Evolutionary conservation across 352 stramenopile species (phyloP).

Genomic region (Phytopythium oedochilum): DNA sequence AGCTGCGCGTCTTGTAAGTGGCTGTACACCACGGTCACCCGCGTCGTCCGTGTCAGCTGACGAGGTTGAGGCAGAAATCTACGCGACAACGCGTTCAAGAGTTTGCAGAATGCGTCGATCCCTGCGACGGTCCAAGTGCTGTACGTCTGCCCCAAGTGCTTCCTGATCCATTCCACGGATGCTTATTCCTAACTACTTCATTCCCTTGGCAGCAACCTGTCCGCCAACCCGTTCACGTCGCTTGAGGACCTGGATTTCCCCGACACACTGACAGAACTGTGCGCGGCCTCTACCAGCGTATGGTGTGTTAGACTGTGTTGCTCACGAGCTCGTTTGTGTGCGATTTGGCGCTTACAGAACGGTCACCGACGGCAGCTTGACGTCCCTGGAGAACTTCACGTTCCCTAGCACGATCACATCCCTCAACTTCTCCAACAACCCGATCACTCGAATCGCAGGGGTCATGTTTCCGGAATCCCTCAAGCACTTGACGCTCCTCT

Average conservation of each 20-base stretch:
- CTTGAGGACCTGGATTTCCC: conserved; percentile 18
- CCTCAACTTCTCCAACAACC: conserved; percentile 33
- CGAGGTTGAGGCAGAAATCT: not conserved
- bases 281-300: not conserved
- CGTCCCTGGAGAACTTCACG: conserved; percentile 22
- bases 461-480: conserved; percentile 31
- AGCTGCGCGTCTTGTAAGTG: conserved; percentile 1
- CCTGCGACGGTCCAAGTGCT: conserved; percentile 18
- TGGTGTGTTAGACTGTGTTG: not conserved
- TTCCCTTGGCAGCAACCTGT: conserved; percentile 23
- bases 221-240: conserved; percentile 25
- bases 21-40: no score
- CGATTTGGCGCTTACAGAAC: no score
- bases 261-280: conserved; percentile 23
- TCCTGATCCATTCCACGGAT: not conserved
- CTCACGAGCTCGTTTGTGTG: no score
- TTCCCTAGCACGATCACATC: conserved; percentile 21
- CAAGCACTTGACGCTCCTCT: conserved; percentile 14
- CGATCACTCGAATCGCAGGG: conserved; percentile 24
- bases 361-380: conserved; percentile 18
- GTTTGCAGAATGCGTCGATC: conserved; percentile 17
- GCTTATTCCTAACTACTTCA: not conserved
- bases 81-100: not conserved
- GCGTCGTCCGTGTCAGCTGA: not conserved
- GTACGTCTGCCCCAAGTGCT: conserved; percentile 11